These are phyloP conservation scores for Colletotrichum australisinense DNA, from an alignment of 2,329 filamentous ascomycete species.

Conservation along the genomic window DNA sequence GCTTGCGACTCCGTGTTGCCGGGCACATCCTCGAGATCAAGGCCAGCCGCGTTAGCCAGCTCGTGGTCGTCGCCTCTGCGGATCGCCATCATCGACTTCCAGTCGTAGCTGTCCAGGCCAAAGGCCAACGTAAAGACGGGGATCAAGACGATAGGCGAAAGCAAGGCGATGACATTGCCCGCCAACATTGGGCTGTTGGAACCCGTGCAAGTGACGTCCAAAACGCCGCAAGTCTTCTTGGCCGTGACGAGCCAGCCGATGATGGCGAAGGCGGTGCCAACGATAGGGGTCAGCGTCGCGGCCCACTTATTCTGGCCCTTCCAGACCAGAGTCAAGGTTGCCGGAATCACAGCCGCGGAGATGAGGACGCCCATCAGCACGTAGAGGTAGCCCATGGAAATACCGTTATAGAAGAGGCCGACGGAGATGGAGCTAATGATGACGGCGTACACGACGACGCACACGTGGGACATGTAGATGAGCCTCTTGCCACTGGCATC, in stretches of 20 bases:
- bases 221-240: slow-evolving; percentile 73
- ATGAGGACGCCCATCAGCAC: slow-evolving; percentile 94
- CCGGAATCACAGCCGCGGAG: slow-evolving; percentile 84
- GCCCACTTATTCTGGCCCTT: slow-evolving; percentile 80
- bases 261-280: slow-evolving; percentile 74
- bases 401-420: slow-evolving; percentile 78
- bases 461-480: slow-evolving; percentile 82
- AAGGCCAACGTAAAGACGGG: slow-evolving; percentile 77
- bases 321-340: slow-evolving; percentile 85
- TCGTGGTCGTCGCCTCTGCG: slow-evolving; percentile 83
- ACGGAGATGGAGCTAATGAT: slow-evolving; percentile 84
- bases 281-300: slow-evolving; percentile 73
- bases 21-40: slow-evolving; percentile 74
- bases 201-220: slow-evolving; percentile 81
- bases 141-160: slow-evolving; percentile 80
- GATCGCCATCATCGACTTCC: slow-evolving; percentile 84
- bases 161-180: slow-evolving; percentile 84
- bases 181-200: slow-evolving; percentile 89
- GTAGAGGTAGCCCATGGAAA: slow-evolving; percentile 91
- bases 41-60: slow-evolving; percentile 69
- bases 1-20: slow-evolving; percentile 51
- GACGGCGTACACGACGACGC: slow-evolving; percentile 77
- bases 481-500: slow-evolving; percentile 78
- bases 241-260: slow-evolving; percentile 83
- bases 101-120: slow-evolving; percentile 81